Conservation (phyloP, 305 asterid genomes). For the Rubia tinctorum region DNA sequence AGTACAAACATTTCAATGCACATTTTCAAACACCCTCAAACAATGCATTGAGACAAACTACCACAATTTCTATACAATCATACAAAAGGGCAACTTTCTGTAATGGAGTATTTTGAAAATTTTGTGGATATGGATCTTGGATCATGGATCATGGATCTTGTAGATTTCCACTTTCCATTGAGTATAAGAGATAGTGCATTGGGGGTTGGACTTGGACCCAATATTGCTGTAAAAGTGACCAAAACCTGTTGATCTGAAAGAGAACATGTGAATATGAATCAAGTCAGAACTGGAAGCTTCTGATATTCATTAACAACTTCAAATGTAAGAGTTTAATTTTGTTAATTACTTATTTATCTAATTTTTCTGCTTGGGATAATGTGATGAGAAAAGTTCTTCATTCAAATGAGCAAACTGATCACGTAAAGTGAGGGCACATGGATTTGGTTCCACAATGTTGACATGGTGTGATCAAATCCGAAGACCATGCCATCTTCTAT, state of each 20-base stretch:
- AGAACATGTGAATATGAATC: constrained; percentile 3
- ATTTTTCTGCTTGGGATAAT: not conserved
- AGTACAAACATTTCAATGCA: not conserved
- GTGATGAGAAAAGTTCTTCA: not conserved
- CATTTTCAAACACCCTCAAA: no score
- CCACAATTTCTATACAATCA: not conserved
- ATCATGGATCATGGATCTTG: constrained; percentile 1
- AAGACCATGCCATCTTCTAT: not conserved
- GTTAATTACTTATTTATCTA: not conserved
- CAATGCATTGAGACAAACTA: not conserved
- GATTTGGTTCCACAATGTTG: not conserved
- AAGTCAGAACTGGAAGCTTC: constrained; percentile 13
- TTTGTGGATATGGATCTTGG: not conserved
- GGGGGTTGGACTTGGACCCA: not conserved
- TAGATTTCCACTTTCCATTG: constrained; percentile 13
- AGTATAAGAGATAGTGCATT: not conserved
- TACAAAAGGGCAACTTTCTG: not conserved
- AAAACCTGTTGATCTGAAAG: not conserved
- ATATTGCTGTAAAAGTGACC: not conserved
- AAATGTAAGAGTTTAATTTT: not conserved
- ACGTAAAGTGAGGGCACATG: constrained; percentile 14
- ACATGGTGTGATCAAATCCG: not conserved
- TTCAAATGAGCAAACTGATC: constrained; percentile 8
- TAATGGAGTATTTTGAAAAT: not conserved
- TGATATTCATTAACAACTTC: not conserved